A percentile compares a stretch with the other conserved stretches of the same genome.
Evolutionary conservation across 2,329 filamentous ascomycete genomes (phyloP).

Genomic region (Xylaria sp.): DNA sequence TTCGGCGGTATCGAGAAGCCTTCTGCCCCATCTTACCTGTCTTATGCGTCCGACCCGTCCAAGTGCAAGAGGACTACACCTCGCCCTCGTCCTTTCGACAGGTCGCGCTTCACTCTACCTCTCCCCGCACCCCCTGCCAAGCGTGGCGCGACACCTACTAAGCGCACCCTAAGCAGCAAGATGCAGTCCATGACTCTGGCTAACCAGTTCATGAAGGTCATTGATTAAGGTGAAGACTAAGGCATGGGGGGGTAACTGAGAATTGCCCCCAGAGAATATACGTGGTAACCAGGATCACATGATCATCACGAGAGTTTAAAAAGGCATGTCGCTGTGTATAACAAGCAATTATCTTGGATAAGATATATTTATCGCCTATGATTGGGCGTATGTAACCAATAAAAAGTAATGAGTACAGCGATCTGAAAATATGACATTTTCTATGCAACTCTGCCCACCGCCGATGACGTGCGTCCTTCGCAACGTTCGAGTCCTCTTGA

Average conservation of each 20-base stretch:
- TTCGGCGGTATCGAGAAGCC: slow-evolving; percentile 42
- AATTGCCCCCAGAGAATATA: no score
- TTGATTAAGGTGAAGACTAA: slow-evolving; percentile 31
- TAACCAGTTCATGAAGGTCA: slow-evolving; percentile 41
- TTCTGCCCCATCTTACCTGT: background rate
- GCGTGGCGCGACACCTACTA: slow-evolving; percentile 16
- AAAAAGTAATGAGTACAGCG: background rate
- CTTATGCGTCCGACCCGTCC: background rate
- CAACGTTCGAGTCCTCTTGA: background rate
- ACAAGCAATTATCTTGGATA: slow-evolving; percentile 1
- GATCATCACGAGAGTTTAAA: background rate
- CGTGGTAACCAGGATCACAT: no score
- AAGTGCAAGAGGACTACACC: slow-evolving; percentile 21
- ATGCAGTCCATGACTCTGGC: slow-evolving; percentile 30
- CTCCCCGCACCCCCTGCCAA: background rate
- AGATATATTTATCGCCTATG: background rate
- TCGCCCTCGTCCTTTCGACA: slow-evolving; percentile 30
- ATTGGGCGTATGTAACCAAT: background rate
- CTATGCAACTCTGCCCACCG: background rate
- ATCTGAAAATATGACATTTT: background rate
- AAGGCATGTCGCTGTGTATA: background rate
- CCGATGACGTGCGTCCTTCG: background rate
- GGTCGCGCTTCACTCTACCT: slow-evolving; percentile 29
- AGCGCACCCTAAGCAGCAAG: slow-evolving; percentile 22
- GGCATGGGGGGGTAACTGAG: no score